phyloP scores from a whole-genome alignment of 805 yeast species.

The Starmerella floricola region DNA sequence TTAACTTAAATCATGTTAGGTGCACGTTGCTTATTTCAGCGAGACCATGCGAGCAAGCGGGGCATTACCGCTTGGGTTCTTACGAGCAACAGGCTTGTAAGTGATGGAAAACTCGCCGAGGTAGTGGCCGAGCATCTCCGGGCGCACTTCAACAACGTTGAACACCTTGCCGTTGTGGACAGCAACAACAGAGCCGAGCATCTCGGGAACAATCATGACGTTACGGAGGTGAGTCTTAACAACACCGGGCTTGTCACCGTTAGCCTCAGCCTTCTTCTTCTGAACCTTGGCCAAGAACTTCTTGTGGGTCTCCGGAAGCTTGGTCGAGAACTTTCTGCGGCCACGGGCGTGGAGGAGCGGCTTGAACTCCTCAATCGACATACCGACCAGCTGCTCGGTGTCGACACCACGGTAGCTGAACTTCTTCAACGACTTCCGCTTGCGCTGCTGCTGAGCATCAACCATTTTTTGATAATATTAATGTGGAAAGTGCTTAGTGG shows the following conservation, averaged over 20 bases:
- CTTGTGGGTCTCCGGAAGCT: slow-evolving; percentile 88
- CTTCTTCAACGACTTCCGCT: slow-evolving; percentile 83
- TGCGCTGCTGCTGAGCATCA: slow-evolving; percentile 29
- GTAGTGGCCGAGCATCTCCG: slow-evolving; percentile 99
- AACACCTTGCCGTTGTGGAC: slow-evolving; percentile 99
- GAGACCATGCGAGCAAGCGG: slow-evolving; percentile 26
- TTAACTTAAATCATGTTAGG: slow-evolving; percentile 10
- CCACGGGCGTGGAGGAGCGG: slow-evolving; percentile 96
- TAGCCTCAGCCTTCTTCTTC: slow-evolving; percentile 75
- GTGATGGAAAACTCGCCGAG: slow-evolving; percentile 99
- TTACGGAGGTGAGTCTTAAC: slow-evolving; percentile 99
- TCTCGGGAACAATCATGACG: slow-evolving; percentile 98
- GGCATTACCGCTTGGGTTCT: slow-evolving; percentile 37
- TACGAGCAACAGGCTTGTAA: slow-evolving; percentile 99
- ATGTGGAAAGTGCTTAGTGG: slow-evolving; percentile 1
- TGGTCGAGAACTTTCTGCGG: slow-evolving; percentile 99
- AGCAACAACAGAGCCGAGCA: slow-evolving; percentile 98
- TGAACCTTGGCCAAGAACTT: slow-evolving; percentile 94
- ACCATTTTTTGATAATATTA: slow-evolving; percentile 16
- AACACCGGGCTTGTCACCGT: slow-evolving; percentile 80
- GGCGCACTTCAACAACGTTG: slow-evolving; percentile 97
- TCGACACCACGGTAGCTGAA: slow-evolving; percentile 99
- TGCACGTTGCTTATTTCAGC: slow-evolving; percentile 20
- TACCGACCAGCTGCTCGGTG: slow-evolving; percentile 81
- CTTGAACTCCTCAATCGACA: slow-evolving; percentile 93